Conservation (phyloP, 2,329 filamentous ascomycete species). For the Tolypocladium tropicale region DNA sequence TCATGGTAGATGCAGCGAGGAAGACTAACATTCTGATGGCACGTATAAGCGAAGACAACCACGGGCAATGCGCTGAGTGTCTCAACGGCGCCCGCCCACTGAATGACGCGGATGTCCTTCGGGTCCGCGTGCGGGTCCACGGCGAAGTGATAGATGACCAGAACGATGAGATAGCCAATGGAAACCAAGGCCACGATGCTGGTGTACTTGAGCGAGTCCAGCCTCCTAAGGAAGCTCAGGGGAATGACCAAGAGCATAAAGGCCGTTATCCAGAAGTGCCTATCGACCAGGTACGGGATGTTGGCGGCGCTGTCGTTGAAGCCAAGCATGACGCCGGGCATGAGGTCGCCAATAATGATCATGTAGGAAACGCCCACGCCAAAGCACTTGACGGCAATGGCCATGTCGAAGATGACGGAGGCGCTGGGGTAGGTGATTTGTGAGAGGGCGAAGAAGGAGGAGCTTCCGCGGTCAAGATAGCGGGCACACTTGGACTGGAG, state of each 20-base stretch:
- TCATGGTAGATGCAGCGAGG: background rate
- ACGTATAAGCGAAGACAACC: conserved; percentile 98
- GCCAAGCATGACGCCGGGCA: conserved; percentile 85
- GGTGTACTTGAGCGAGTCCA: conserved; percentile 96
- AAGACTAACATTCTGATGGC: conserved; percentile 78
- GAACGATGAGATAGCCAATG: conserved; percentile 85
- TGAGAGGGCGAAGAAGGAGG: conserved; percentile 93
- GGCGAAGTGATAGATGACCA: conserved; percentile 88
- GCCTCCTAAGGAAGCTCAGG: conserved; percentile 76
- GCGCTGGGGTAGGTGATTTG: conserved; percentile 96
- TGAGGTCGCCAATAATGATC: conserved; percentile 96
- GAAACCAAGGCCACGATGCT: conserved; percentile 84
- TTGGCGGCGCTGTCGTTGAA: conserved; percentile 56
- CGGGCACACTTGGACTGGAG: conserved; percentile 86
- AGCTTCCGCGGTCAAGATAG: conserved; percentile 79
- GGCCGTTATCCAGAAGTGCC: conserved; percentile 94
- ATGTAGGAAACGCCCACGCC: conserved; percentile 95
- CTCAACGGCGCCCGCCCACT: conserved; percentile 69
- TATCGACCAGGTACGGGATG: conserved; percentile 68
- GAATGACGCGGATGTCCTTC: conserved; percentile 63
- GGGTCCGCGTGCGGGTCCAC: conserved; percentile 67
- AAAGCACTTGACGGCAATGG: conserved; percentile 96
- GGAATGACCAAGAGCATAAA: conserved; percentile 97
- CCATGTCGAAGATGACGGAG: conserved; percentile 87
- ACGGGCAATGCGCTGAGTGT: conserved; percentile 83